Conservation (phyloP, 2,329 filamentous ascomycete species). For the Xylariaceae sp. region DNA sequence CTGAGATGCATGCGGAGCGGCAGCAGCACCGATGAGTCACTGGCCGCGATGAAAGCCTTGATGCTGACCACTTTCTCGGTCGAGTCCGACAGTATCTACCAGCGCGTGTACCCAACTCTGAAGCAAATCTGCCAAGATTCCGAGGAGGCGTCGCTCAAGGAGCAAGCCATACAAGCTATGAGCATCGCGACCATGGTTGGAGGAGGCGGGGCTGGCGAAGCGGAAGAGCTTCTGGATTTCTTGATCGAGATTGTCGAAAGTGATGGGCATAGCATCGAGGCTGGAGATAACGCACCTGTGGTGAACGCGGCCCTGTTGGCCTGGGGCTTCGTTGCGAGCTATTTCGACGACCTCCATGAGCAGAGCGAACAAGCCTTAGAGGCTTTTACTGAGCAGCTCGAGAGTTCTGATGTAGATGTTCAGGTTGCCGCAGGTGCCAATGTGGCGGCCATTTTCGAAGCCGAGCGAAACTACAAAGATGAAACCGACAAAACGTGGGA, state of each 20-base stretch:
- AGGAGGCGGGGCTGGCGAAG: conserved; percentile 66
- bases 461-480: conserved; percentile 50
- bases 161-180: conserved; percentile 70
- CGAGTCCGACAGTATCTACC: conserved; percentile 64
- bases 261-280: conserved; percentile 71
- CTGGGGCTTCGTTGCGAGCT: conserved; percentile 78
- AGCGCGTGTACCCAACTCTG: conserved; percentile 55
- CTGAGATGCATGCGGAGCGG: conserved; percentile 69
- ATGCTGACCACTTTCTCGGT: conserved; percentile 67
- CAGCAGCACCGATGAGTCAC: conserved; percentile 64
- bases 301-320: conserved; percentile 73
- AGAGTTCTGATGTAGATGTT: conserved; percentile 68
- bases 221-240: conserved; percentile 70
- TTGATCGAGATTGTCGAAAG: conserved; percentile 75
- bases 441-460: conserved; percentile 81
- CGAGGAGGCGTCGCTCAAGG: conserved; percentile 62
- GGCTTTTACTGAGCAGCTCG: conserved; percentile 80
- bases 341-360: conserved; percentile 70
- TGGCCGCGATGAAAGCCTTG: conserved; percentile 69
- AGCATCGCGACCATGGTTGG: conserved; percentile 72
- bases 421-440: conserved; percentile 76
- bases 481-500: conserved; percentile 48
- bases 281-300: conserved; percentile 66
- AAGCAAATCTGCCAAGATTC: conserved; percentile 66
- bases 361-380: conserved; percentile 72